phyloP scores from a whole-genome alignment of 495 filamentous ascomycete species.

The Neurospora sp. region DNA sequence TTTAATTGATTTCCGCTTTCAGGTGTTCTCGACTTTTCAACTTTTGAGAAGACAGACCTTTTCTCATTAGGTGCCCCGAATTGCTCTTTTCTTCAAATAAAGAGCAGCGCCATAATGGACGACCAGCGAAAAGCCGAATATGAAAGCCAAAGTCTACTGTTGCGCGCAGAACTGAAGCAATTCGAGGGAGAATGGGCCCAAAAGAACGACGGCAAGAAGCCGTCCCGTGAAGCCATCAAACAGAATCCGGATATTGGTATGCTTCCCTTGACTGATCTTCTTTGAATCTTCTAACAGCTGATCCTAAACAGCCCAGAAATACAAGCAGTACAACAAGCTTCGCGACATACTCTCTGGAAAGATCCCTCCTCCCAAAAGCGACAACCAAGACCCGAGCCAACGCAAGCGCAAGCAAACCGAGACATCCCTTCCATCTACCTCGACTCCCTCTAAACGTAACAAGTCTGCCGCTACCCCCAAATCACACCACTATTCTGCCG shows the following conservation, averaged over 20 bases:
- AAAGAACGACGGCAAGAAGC: conserved; percentile 62
- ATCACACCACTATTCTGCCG: conserved; percentile 4
- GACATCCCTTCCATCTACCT: conserved; percentile 25
- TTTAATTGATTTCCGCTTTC: background rate
- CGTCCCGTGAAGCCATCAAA: conserved; percentile 79
- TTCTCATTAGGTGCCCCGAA: background rate
- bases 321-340: conserved; percentile 77
- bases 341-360: conserved; percentile 51
- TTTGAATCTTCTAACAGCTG: background rate
- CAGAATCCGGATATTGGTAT: conserved; percentile 70
- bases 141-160: conserved; percentile 30
- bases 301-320: conserved; percentile 58
- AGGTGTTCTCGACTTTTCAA: background rate
- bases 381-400: conserved; percentile 24
- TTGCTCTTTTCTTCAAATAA: background rate
- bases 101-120: conserved; percentile 28
- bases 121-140: conserved; percentile 26
- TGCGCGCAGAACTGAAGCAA: conserved; percentile 70
- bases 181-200: conserved; percentile 76
- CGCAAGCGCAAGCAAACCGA: conserved; percentile 27
- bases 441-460: conserved; percentile 38
- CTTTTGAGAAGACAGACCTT: background rate
- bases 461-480: conserved; percentile 31
- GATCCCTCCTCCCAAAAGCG: conserved; percentile 23
- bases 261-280: conserved; percentile 1